Percentiles rank a stretch among this genome's conserved stretches.
Conservation (phyloP, 352 stramenopile genomes). For the Blastocystis sp. region DNA sequence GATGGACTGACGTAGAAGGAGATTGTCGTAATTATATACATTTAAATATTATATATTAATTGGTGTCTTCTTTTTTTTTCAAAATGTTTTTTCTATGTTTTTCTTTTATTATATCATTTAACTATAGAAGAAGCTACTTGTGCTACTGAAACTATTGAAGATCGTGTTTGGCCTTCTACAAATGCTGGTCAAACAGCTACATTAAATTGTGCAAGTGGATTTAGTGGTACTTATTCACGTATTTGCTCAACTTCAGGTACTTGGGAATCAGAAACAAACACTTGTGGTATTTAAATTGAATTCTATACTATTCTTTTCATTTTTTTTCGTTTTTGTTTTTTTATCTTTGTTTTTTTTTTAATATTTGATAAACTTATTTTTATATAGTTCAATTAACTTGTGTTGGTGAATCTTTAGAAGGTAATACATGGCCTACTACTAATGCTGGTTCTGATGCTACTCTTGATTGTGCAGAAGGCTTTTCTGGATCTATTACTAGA, state of each 20-base stretch:
- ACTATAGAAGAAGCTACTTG: not conserved
- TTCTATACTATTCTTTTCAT: too few species aligned
- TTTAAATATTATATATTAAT: too few species aligned
- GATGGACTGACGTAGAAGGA: too few species aligned
- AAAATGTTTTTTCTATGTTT: not conserved
- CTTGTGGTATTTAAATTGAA: too few species aligned
- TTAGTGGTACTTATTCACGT: not conserved
- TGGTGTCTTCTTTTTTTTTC: too few species aligned
- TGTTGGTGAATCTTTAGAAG: not conserved
- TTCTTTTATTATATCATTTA: not conserved
- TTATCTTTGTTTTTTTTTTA: too few species aligned
- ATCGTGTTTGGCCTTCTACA: constrained; percentile 3
- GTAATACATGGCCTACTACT: constrained; percentile 8
- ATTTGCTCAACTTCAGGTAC: not conserved
- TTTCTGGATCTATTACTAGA: not conserved
- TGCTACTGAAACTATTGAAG: not conserved
- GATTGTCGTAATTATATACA: too few species aligned
- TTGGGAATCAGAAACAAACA: not conserved
- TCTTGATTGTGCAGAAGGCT: constrained; percentile 14
- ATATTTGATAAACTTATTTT: too few species aligned
- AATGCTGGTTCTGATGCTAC: constrained; percentile 3
- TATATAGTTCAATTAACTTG: not conserved
- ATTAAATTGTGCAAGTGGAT: not conserved
- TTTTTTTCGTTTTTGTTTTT: too few species aligned
- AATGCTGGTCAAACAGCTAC: not conserved